Base-by-base conservation (phyloP, 768 basidiomycete species). In the Collybia sordida region DNA sequence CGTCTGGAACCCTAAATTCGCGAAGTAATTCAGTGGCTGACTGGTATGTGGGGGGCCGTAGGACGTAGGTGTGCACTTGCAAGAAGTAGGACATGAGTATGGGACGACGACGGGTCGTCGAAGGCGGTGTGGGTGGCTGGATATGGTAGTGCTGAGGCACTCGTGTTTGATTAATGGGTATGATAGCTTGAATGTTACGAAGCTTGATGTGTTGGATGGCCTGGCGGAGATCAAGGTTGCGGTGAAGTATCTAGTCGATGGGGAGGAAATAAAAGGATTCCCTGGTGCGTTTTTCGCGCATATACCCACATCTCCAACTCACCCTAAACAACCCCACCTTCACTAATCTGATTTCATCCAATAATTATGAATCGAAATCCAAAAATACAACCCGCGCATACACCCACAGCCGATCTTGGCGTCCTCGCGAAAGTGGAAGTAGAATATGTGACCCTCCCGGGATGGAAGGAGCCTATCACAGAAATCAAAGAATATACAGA, bases 111-210 rank as follows among this genome's bases (percentile, higher is more conserved):
- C 97, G 0, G 97, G 97, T 6, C 85, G 97, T 23, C 76, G 90
- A 31, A 80, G 97, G 51, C 88, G 97, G 47, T 93, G 94, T 68
- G 97, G 97, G 11, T 99, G 97, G 97, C 83, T 99, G 39, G 97
- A 99, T 69, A 77, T 98, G 12, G 92, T 98, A 49, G 93, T 98
- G 36, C 80, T 99, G 77, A 87, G 85, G 66, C 87, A 98, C 69
- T 98, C 96, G 6, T 83, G 77, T 63, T 71, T 91, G 54, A 92
- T 99, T 79, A 99, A 99, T 67, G 97, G 97, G 28, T 99, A 98
- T 68, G 93, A 96, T 61, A 65, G 71, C 40, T 74, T 98, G 54
- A 99, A 99, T 70, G 78, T 99, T 57, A 99, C 97, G 42, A 99
- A 99, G 67, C 83, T 99, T 41, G 97, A 99, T 60, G 76, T 99